Evolutionary conservation across 176 grass and related monocot species (phyloP).

Genomic region (Sorghum bicolor): DNA sequence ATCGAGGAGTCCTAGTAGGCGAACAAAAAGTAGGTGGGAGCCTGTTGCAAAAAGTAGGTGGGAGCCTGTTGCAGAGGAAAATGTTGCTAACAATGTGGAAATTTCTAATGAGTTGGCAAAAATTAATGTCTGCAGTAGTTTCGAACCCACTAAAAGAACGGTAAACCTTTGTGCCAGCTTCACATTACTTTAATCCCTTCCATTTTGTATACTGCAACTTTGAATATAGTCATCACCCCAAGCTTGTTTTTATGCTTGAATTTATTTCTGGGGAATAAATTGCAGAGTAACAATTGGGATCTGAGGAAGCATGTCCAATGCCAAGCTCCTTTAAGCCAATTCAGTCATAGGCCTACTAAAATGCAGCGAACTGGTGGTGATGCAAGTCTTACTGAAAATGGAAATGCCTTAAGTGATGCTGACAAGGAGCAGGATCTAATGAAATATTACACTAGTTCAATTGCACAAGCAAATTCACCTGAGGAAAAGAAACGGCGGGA

Average conservation of each 20-base stretch:
- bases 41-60: constrained; percentile 79
- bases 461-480: constrained; percentile 54
- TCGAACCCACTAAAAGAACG: constrained; percentile 44
- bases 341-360: constrained; percentile 41
- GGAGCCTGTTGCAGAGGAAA: constrained; percentile 70
- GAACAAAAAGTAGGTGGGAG: constrained; percentile 85
- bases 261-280: constrained; percentile 21
- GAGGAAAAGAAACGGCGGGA: constrained; percentile 85
- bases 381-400: constrained; percentile 44
- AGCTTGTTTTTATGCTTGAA: constrained; percentile 3
- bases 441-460: constrained; percentile 71
- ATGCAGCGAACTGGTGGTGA: constrained; percentile 38
- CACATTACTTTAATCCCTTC: background rate
- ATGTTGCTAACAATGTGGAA: constrained; percentile 44
- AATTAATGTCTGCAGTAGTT: constrained; percentile 32
- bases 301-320: constrained; percentile 39
- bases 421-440: constrained; percentile 64
- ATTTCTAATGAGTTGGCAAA: constrained; percentile 34
- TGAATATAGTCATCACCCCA: background rate
- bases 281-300: constrained; percentile 55
- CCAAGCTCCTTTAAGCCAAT: constrained; percentile 45
- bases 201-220: background rate
- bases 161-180: constrained; percentile 32
- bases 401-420: constrained; percentile 58
- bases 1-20: constrained; percentile 42